A percentile compares a stretch with the other conserved stretches of the same genome.
phyloP scores from a whole-genome alignment of 208 protist species.

The Leishmania tropica region DNA sequence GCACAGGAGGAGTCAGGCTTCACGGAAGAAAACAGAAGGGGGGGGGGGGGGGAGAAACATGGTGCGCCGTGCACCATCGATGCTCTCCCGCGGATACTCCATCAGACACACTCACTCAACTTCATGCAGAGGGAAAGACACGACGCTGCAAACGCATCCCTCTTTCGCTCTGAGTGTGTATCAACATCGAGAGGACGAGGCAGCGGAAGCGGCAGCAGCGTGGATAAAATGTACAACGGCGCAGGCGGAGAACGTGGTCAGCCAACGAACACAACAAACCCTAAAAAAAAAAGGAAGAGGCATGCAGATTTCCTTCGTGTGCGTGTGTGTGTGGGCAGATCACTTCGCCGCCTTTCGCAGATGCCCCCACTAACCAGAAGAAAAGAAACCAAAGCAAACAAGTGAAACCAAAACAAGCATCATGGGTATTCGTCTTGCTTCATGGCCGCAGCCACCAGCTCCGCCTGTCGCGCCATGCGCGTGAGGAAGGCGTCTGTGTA shows the following conservation, averaged over 20 bases:
- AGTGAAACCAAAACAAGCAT: background rate
- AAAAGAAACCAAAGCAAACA: background rate
- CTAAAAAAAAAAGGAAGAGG: background rate
- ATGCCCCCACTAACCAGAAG: background rate
- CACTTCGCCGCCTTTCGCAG: background rate
- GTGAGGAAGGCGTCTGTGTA: constrained; percentile 30
- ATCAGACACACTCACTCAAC: background rate
- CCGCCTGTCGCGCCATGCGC: constrained; percentile 38
- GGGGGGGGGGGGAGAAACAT: background rate
- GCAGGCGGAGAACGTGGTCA: background rate
- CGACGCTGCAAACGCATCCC: too few relatives aligned
- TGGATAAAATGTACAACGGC: background rate
- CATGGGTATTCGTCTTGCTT: background rate
- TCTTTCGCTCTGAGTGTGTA: too few relatives aligned
- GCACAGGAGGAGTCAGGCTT: background rate
- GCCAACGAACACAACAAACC: background rate
- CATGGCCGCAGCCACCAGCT: constrained; percentile 20
- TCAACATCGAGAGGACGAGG: background rate
- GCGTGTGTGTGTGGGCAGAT: background rate
- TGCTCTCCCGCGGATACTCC: background rate
- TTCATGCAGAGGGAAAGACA: background rate
- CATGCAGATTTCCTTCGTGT: background rate
- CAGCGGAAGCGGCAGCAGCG: background rate
- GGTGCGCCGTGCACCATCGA: background rate
- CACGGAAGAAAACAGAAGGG: background rate